phyloP scores from a whole-genome alignment of 163 green algal genomes.

The Prototheca cutis region DNA sequence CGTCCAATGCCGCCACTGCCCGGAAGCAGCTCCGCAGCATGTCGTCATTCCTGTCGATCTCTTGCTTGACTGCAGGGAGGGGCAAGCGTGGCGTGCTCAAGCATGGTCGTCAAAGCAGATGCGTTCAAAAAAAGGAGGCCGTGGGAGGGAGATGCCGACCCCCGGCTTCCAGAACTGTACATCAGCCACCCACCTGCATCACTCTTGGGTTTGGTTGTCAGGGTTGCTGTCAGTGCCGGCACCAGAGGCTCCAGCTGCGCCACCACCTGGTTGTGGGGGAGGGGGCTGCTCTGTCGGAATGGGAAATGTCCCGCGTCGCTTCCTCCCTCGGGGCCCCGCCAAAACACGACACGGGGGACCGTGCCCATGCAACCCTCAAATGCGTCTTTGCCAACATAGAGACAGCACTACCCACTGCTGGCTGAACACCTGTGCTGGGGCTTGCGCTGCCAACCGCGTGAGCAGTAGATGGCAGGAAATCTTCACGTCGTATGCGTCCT shows the following conservation, averaged over 20 bases:
- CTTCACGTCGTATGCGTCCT: constrained; percentile 82
- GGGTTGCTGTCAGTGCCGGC: constrained; percentile 75
- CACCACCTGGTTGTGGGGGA: not conserved
- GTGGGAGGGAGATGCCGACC: not conserved
- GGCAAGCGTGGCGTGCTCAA: not conserved
- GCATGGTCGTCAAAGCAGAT: not conserved
- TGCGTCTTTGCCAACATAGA: not conserved
- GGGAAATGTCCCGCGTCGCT: not conserved
- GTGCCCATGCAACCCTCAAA: too few relatives aligned
- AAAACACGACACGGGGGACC: not conserved
- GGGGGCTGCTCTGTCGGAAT: not conserved
- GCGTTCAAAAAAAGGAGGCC: too few relatives aligned
- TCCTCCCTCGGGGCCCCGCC: not conserved
- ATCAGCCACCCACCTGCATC: constrained; percentile 30
- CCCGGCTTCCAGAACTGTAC: not conserved
- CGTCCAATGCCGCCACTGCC: constrained; percentile 51
- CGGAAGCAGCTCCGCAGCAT: constrained; percentile 73
- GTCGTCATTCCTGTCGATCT: constrained; percentile 84
- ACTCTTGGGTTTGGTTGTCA: constrained; percentile 64
- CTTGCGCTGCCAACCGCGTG: constrained; percentile 49
- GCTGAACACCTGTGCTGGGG: constrained; percentile 27
- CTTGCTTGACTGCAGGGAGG: constrained; percentile 62
- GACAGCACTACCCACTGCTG: not conserved
- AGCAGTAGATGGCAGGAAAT: constrained; percentile 74
- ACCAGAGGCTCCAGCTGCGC: constrained; percentile 62